Percentiles rank a stretch among this genome's conserved stretches.
Evolutionary conservation across 2,329 filamentous ascomycete genomes (phyloP).

Genomic region (Tolypocladium nubicola): DNA sequence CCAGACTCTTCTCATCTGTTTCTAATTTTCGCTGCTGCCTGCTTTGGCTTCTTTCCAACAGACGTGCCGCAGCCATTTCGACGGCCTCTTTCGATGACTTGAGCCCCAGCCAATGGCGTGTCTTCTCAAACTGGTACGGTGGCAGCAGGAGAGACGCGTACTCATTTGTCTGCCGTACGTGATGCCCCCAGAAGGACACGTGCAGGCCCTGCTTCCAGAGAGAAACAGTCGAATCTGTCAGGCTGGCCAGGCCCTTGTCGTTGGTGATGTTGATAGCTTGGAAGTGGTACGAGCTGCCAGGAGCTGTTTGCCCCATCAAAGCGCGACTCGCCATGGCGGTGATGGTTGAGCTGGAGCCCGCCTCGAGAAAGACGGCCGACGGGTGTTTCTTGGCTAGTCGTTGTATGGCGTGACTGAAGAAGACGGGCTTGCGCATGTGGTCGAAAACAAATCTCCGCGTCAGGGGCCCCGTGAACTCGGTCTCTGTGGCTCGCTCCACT

Average conservation of each 20-base stretch:
- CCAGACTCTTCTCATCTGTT: too few relatives aligned
- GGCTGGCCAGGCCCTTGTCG: too few relatives aligned
- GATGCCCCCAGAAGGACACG: not conserved
- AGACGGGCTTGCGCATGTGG: not conserved
- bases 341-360: not conserved
- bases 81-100: not conserved
- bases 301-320: too few relatives aligned
- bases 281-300: not conserved
- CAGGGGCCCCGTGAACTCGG: too few relatives aligned
- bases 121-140: not conserved
- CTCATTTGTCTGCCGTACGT: not conserved
- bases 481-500: not conserved
- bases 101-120: not conserved
- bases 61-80: too few relatives aligned
- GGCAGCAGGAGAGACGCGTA: not conserved
- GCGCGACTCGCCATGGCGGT: not conserved
- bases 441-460: not conserved
- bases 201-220: not conserved
- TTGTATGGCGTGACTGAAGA: not conserved
- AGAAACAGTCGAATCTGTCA: too few relatives aligned
- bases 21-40: too few relatives aligned
- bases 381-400: not conserved
- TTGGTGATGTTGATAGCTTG: not conserved
- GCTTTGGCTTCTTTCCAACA: too few relatives aligned
- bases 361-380: not conserved